These are phyloP conservation scores for Vickermania spadyakhi DNA, from an alignment of 208 protist genomes.

Conservation along the genomic window DNA sequence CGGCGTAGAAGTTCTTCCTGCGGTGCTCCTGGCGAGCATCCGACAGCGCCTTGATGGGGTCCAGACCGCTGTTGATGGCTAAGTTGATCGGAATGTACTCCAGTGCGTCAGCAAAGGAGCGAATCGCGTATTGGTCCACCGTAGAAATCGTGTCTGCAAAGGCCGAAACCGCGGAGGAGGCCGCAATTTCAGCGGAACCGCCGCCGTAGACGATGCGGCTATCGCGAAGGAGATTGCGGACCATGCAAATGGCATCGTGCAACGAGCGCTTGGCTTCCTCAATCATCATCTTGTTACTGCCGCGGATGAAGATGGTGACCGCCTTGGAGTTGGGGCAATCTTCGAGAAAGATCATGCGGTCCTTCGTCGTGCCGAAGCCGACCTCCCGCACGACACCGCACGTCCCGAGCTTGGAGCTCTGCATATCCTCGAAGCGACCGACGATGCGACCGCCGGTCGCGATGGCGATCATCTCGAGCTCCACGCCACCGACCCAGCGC, in stretches of 20 bases:
- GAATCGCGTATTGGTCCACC: conserved; percentile 99
- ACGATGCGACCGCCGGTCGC: conserved; percentile 99
- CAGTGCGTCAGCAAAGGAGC: conserved; percentile 99
- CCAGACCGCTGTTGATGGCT: conserved; percentile 97
- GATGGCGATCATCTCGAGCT: conserved; percentile 99
- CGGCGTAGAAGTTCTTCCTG: conserved; percentile 92
- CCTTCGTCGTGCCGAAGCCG: conserved; percentile 96
- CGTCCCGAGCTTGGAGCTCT: conserved; percentile 95
- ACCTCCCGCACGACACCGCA: conserved; percentile 87
- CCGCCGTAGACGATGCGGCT: conserved; percentile 99
- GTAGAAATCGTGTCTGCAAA: conserved; percentile 89
- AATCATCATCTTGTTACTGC: conserved; percentile 99
- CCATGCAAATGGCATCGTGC: conserved; percentile 99
- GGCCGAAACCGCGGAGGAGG: conserved; percentile 89
- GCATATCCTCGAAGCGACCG: conserved; percentile 98
- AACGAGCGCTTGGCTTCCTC: conserved; percentile 99
- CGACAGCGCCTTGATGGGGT: conserved; percentile 95
- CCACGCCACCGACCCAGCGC: conserved; percentile 99
- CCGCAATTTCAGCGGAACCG: conserved; percentile 98
- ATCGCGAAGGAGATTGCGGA: conserved; percentile 99
- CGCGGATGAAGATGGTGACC: conserved; percentile 99
- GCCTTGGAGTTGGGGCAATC: conserved; percentile 97
- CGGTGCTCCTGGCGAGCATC: conserved; percentile 94
- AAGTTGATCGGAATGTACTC: conserved; percentile 99
- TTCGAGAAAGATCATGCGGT: conserved; percentile 99